Percentiles rank a stretch among this genome's conserved stretches.
Conservation (phyloP, 2,329 filamentous ascomycete genomes). For the Escovopsis sp. region DNA sequence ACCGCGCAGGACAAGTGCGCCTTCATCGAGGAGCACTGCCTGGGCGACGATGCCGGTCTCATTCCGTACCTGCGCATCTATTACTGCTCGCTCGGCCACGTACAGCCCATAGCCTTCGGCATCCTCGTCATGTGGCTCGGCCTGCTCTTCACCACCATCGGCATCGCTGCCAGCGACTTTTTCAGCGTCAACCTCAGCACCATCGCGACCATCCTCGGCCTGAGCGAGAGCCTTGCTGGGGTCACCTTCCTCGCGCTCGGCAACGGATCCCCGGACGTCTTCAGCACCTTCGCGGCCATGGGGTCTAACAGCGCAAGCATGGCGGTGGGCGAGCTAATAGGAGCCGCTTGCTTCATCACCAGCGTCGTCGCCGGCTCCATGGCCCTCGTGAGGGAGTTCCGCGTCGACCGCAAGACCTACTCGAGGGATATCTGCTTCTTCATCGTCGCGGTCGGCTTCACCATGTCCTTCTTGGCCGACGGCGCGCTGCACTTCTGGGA, state of each 20-base stretch:
- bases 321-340: conserved; percentile 87
- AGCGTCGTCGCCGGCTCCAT: conserved; percentile 93
- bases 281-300: conserved; percentile 98
- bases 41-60: conserved; percentile 78
- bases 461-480: conserved; percentile 74
- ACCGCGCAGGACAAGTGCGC: conserved; percentile 66
- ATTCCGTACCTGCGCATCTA: conserved; percentile 80
- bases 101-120: conserved; percentile 61
- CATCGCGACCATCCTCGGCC: conserved; percentile 71
- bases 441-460: conserved; percentile 70
- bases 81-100: conserved; percentile 61
- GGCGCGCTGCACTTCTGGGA: conserved; percentile 79
- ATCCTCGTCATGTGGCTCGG: conserved; percentile 71
- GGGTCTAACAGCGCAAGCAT: conserved; percentile 92
- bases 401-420: conserved; percentile 78
- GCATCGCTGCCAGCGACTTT: conserved; percentile 95
- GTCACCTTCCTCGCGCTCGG: conserved; percentile 95
- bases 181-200: conserved; percentile 95
- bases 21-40: conserved; percentile 69
- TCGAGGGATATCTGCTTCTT: conserved; percentile 88
- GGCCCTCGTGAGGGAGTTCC: conserved; percentile 91
- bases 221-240: conserved; percentile 91
- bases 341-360: conserved; percentile 90
- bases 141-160: conserved; percentile 88
- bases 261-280: conserved; percentile 95